These are phyloP conservation scores for Haplosporangium sp. DNA, from an alignment of 371 early-diverging fungal species.

Conservation along the genomic window DNA sequence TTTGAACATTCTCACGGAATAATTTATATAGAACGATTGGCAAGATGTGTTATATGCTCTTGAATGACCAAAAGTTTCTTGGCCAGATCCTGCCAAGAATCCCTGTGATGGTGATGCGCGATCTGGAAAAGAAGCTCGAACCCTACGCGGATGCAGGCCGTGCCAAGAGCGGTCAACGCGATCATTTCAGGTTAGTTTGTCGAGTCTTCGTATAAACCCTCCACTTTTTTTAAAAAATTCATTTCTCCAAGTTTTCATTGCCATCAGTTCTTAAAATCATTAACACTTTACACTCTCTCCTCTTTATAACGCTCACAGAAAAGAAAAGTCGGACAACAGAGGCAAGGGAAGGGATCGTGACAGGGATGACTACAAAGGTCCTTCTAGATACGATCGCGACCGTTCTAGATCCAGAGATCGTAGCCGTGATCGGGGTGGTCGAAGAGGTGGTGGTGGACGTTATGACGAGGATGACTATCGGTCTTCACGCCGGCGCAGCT, in stretches of 20 bases:
- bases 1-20: constrained; percentile 10
- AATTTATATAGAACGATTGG: constrained; percentile 73
- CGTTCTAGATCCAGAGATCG: constrained; percentile 41
- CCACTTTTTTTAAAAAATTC: constrained; percentile 6
- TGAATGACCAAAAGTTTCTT: constrained; percentile 76
- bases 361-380: constrained; percentile 46
- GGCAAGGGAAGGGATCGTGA: constrained; percentile 57
- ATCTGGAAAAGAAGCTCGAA: constrained; percentile 72
- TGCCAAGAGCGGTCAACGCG: constrained; percentile 37
- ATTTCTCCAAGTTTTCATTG: constrained; percentile 1
- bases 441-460: constrained; percentile 23
- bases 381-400: constrained; percentile 37
- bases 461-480: constrained; percentile 34
- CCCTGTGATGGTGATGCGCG: constrained; percentile 85
- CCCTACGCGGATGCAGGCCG: constrained; percentile 62
- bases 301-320: constrained; percentile 9
- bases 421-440: constrained; percentile 13
- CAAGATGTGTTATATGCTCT: constrained; percentile 69
- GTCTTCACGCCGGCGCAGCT: constrained; percentile 30
- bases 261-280: neutral
- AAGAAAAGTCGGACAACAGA: constrained; percentile 29
- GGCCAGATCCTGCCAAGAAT: constrained; percentile 89
- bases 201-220: neutral
- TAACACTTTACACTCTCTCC: neutral
- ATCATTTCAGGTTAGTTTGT: constrained; percentile 39